A percentile compares a stretch with the other conserved stretches of the same genome.
phyloP scores from a whole-genome alignment of 441 rosid genomes.

The Euphorbia celastroides region DNA sequence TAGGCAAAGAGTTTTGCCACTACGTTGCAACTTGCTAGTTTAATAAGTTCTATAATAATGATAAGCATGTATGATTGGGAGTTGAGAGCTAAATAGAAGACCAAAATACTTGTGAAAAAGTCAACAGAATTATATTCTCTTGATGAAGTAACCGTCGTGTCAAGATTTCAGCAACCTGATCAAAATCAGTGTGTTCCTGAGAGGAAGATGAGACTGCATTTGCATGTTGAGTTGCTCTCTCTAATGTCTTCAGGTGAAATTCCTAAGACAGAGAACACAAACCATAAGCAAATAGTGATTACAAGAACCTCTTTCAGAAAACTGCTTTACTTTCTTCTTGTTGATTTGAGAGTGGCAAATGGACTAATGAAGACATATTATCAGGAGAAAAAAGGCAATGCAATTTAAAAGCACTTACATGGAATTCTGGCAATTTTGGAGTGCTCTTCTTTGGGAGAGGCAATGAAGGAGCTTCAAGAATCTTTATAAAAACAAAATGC shows the following conservation, averaged over 20 bases:
- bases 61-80: not conserved
- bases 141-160: not conserved
- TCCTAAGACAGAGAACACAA: constrained; percentile 43
- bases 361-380: not conserved
- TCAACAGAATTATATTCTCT: not conserved
- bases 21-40: no score
- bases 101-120: not conserved
- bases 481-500: constrained; percentile 45
- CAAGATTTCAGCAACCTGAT: constrained; percentile 40
- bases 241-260: constrained; percentile 74
- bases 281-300: constrained; percentile 16
- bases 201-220: constrained; percentile 47
- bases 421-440: constrained; percentile 75
- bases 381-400: constrained; percentile 4
- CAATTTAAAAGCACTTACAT: constrained; percentile 34
- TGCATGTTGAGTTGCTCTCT: constrained; percentile 76
- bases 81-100: not conserved
- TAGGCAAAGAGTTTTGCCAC: no score
- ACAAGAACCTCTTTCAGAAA: not conserved
- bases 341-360: not conserved
- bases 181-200: constrained; percentile 29
- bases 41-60: not conserved
- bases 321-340: not conserved
- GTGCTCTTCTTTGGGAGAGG: constrained; percentile 65
- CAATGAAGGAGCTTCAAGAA: constrained; percentile 76